These are phyloP conservation scores for Kwoniella botswanensis DNA, from an alignment of 768 basidiomycete species.

Conservation along the genomic window DNA sequence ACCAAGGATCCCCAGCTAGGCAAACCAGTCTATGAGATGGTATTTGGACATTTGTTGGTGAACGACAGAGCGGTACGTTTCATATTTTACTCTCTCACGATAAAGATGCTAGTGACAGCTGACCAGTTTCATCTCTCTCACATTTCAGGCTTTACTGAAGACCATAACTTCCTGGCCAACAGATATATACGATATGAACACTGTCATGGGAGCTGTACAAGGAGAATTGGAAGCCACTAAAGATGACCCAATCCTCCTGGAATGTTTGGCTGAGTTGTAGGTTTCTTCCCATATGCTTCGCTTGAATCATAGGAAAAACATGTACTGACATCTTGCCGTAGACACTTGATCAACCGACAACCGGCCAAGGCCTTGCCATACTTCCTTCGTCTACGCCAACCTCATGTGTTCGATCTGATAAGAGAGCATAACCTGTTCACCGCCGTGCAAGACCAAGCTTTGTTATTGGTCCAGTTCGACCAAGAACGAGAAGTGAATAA, in stretches of 20 bases:
- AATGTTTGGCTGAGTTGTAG: constrained; percentile 90
- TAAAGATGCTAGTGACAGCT: background rate
- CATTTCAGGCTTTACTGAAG: constrained; percentile 68
- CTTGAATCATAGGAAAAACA: background rate
- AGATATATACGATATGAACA: constrained; percentile 83
- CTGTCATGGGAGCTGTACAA: constrained; percentile 86
- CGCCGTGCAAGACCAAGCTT: constrained; percentile 89
- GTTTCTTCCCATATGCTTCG: constrained; percentile 1
- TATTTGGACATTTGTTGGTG: constrained; percentile 81
- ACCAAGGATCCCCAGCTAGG: constrained; percentile 79
- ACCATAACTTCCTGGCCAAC: constrained; percentile 88
- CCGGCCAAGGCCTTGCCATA: constrained; percentile 92
- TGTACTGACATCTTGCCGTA: constrained; percentile 51
- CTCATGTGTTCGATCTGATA: constrained; percentile 93
- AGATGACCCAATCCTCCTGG: constrained; percentile 76
- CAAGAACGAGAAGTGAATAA: constrained; percentile 63
- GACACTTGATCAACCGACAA: constrained; percentile 85
- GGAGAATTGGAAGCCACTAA: constrained; percentile 72
- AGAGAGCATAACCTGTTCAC: constrained; percentile 91
- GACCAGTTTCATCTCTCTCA: background rate
- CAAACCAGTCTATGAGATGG: constrained; percentile 90
- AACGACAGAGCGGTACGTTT: constrained; percentile 72
- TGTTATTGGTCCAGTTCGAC: constrained; percentile 92
- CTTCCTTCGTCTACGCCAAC: constrained; percentile 80
- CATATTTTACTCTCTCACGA: background rate